Base-by-base conservation (phyloP, 2,329 filamentous ascomycete genomes). In the Calonectria pauciramosa region DNA sequence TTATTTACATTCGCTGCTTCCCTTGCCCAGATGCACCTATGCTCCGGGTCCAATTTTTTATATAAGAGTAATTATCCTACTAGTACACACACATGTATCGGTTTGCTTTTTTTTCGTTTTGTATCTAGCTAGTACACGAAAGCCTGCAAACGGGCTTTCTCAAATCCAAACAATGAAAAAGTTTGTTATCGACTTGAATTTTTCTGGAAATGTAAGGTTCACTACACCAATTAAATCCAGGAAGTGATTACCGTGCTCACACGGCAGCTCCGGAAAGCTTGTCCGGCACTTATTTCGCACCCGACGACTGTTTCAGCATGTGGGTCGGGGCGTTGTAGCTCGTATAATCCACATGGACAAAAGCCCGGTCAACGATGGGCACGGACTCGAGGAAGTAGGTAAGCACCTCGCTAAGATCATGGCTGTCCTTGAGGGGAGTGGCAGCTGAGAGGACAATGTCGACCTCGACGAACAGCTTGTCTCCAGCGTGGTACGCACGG, bases 311-410 rank as follows among this genome's bases (percentile, higher is more conserved):
- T 68, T 86, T 86, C 59, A 85, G 79, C 86, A 92, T 91, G 79
- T 92, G 91, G 4, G 90, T 92, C 1, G 90, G 90, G 72, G 91
- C 86, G 76, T 92, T 92, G 79, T 91, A 92, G 70, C 88, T 91
- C 26, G 90, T 88, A 78, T 93, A 93, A 79, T 93, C 91, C 26
- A 91, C 89, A 76, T 94, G 92, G 20, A 94, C 92, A 84, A 94
- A 94, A 0, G 93, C 93, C 71, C 93, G 87, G 81, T 94, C 93
- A 36, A 97, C 95, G 77, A 93, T 93, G 30, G 95, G 94, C 51
- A 97, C 94, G 72, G 93, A 95, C 86, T 97, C 95, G 41, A 97
- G 88, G 75, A 97, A 95, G 85, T 97, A 96, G 80, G 96, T 94
- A 85, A 97, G 84, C 73, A 91, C 92, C 87, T 96, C 94, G 59